These are phyloP conservation scores for Neckera pumila DNA, from an alignment of 225 moss, liverwort and hornwort genomes.

Conservation along the genomic window DNA sequence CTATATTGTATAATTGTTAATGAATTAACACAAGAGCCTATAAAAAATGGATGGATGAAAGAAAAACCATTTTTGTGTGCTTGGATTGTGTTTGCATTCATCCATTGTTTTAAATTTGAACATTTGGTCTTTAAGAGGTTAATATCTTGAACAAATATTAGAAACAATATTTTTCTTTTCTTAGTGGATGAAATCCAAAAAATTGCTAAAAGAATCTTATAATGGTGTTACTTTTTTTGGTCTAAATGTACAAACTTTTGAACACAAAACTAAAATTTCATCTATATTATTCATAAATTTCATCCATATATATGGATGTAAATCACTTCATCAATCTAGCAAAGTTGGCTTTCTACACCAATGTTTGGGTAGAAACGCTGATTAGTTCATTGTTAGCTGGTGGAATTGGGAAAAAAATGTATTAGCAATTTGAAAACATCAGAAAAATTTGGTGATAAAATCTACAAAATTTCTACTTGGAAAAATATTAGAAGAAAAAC, in stretches of 20 bases:
- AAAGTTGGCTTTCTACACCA: not conserved
- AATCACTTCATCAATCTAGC: rapidly evolving
- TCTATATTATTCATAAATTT: not conserved
- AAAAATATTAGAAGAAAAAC: no score
- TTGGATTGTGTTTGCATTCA: rapidly evolving
- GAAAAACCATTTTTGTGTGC: not conserved
- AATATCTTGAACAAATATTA: not conserved
- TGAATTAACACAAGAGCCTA: not conserved
- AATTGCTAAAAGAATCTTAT: not conserved
- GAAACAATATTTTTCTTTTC: rapidly evolving
- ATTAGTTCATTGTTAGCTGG: rapidly evolving
- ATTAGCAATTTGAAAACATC: no score
- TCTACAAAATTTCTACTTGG: no score
- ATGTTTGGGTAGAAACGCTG: rapidly evolving
- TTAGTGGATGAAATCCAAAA: no score
- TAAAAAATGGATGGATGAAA: not conserved
- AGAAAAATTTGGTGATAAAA: rapidly evolving
- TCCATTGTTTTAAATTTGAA: not conserved
- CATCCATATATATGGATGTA: not conserved
- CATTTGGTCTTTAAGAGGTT: no score
- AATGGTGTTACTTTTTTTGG: not conserved
- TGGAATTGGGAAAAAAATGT: rapidly evolving
- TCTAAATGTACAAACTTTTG: rapidly evolving
- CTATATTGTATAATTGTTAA: not conserved
- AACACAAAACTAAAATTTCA: not conserved